Conservation (phyloP, 1,284 basidiomycete species). For the Microbotryum intermedium region DNA sequence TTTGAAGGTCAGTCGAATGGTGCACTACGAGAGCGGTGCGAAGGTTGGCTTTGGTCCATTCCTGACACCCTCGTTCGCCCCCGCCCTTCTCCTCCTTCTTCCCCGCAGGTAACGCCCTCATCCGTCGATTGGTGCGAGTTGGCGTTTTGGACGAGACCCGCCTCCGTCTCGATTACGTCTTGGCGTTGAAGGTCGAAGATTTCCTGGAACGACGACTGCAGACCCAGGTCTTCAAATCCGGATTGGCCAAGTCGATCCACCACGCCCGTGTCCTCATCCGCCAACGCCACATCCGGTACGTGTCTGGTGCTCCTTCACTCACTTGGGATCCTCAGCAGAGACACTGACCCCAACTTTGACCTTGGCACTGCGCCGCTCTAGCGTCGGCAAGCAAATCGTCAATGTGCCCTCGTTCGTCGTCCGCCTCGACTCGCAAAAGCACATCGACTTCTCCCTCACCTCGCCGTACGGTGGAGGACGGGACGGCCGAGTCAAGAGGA, state of each 20-base stretch:
- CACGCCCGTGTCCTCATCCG: constrained; percentile 97
- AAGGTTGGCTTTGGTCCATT: too few relatives aligned
- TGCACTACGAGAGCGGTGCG: too few relatives aligned
- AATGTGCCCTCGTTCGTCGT: constrained; percentile 99
- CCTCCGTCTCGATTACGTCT: constrained; percentile 99
- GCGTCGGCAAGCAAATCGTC: constrained; percentile 99
- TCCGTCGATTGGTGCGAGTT: constrained; percentile 91
- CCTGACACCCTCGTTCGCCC: background rate
- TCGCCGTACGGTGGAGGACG: constrained; percentile 97
- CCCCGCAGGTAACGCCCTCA: constrained; percentile 76
- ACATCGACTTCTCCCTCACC: constrained; percentile 97
- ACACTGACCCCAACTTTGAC: too few relatives aligned
- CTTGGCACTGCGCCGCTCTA: too few relatives aligned
- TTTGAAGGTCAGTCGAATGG: constrained; percentile 70
- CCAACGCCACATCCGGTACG: constrained; percentile 89
- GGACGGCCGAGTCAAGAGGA: constrained; percentile 96
- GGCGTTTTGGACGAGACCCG: constrained; percentile 98
- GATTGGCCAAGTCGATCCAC: constrained; percentile 96
- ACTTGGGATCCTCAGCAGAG: constrained; percentile 35
- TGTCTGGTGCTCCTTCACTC: constrained; percentile 16
- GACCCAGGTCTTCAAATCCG: constrained; percentile 99
- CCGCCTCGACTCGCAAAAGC: constrained; percentile 52
- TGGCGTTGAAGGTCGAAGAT: constrained; percentile 97
- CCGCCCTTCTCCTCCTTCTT: background rate
- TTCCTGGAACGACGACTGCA: constrained; percentile 99